Conservation (phyloP, 2,329 filamentous ascomycete genomes). For the Chaetomiaceae sp. region DNA sequence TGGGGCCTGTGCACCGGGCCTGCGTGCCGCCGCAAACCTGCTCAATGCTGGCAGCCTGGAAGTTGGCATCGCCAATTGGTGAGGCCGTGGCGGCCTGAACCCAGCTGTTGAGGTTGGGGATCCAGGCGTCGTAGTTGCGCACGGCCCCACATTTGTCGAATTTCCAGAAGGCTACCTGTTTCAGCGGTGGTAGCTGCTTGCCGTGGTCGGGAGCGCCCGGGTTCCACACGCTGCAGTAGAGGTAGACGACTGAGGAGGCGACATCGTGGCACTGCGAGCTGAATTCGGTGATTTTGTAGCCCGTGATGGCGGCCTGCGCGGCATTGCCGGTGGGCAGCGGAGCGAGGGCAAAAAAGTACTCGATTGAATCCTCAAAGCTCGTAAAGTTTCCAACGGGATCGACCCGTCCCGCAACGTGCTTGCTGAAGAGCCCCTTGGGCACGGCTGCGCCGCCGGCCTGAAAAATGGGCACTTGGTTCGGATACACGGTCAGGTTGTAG, state of each 20-base stretch:
- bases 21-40: constrained; percentile 32
- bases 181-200: constrained; percentile 29
- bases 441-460: constrained; percentile 30
- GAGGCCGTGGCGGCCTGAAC: constrained; percentile 26
- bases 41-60: constrained; percentile 27
- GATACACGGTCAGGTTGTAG: constrained; percentile 37
- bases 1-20: constrained; percentile 30
- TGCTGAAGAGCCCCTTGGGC: constrained; percentile 34
- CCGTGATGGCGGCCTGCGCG: constrained; percentile 29
- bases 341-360: constrained; percentile 40
- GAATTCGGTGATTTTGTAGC: constrained; percentile 30
- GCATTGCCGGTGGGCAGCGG: constrained; percentile 29
- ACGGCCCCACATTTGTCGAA: constrained; percentile 39
- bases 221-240: constrained; percentile 30
- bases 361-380: constrained; percentile 36
- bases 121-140: constrained; percentile 37
- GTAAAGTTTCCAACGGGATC: constrained; percentile 37
- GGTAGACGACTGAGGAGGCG: constrained; percentile 34
- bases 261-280: constrained; percentile 31
- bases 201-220: constrained; percentile 27
- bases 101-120: constrained; percentile 37
- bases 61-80: constrained; percentile 24
- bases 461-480: constrained; percentile 33
- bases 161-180: constrained; percentile 40
- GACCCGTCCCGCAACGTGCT: constrained; percentile 34